Conservation (phyloP, 164 flowering plant species). For the Aristolochia fimbriata region DNA sequence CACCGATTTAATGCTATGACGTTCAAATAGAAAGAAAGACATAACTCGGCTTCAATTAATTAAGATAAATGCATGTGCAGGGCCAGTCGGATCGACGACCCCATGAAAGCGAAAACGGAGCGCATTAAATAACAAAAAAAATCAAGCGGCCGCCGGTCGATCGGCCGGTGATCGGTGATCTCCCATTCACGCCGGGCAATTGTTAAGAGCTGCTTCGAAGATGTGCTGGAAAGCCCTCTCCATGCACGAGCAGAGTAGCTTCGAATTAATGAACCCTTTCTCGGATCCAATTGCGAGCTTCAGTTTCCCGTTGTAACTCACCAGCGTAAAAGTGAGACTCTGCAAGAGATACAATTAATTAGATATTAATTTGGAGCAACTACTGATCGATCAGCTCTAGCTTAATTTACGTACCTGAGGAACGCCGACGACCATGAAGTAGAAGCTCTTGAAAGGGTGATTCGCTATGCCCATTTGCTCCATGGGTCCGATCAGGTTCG, state of each 20-base stretch:
- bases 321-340: constrained; percentile 28
- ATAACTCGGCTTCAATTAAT: no score
- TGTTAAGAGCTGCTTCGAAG: constrained; percentile 18
- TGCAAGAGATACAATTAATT: constrained; percentile 11
- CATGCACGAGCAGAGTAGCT: constrained; percentile 19
- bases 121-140: no score
- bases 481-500: constrained; percentile 37
- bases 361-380: not conserved
- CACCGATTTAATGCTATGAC: no score
- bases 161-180: no score
- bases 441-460: constrained; percentile 28
- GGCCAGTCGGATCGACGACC: no score
- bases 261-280: constrained; percentile 25
- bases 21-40: no score
- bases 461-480: constrained; percentile 28
- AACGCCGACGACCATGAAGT: constrained; percentile 27
- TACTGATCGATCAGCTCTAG: not conserved
- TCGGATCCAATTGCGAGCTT: constrained; percentile 30
- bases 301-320: constrained; percentile 36
- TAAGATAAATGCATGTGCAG: no score
- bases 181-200: no score
- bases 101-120: no score
- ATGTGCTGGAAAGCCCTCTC: constrained; percentile 24
- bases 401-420: constrained; percentile 28
- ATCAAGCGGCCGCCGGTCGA: no score